Evolutionary conservation across 2,329 filamentous ascomycete genomes (phyloP), one percentile per base, ranked within the genome.

Genomic region (Gyromitra esculenta): DNA sequence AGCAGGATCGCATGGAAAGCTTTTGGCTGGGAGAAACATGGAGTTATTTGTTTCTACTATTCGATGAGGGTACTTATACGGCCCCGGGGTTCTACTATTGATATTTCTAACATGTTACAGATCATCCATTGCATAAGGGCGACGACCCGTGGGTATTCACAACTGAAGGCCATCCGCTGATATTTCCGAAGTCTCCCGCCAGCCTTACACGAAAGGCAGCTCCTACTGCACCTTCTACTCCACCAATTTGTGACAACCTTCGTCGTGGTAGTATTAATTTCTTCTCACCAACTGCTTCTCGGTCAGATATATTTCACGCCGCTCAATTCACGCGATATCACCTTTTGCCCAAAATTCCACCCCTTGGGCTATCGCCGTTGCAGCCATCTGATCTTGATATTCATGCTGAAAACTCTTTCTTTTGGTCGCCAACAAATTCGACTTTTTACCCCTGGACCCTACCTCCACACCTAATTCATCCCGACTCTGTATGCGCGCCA

Each of bases 1-100:
- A 93, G 83, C 92, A 89, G 80, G 94, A 99, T 82, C 91, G 96
- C 43, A 98, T 98, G 96, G 96, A 99, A 84, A 98, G 95, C 82
- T 99, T 98, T 86, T 98, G 98, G 82, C 87, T 99, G 0, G 95
- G 96, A 13, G 96, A 99, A 84, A 99, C 96, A 0, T 91, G 93
- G 57, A 97, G 98, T 84, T 99, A 99, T 83, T 86, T 99, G 78
- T 98, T 96, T 83, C 85, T 99, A 70, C 88, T 98, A 1, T 98
- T 96, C 83, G 92, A 97, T 79, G 79, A 81, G 39, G 77, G 80
- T 81, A 60, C 37, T 72, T 71, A 37, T 59, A 43, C 15, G 8
- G 9, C 48, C 25, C 37, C n/a, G 35, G 3, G 15, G 21, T 11
- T 45, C 41, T 59, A 43, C 35, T 64, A 31, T n/a, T 18, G 9